These are phyloP conservation scores for Aurifilum marmelostoma DNA, from an alignment of 2,329 filamentous ascomycete genomes.

Conservation along the genomic window DNA sequence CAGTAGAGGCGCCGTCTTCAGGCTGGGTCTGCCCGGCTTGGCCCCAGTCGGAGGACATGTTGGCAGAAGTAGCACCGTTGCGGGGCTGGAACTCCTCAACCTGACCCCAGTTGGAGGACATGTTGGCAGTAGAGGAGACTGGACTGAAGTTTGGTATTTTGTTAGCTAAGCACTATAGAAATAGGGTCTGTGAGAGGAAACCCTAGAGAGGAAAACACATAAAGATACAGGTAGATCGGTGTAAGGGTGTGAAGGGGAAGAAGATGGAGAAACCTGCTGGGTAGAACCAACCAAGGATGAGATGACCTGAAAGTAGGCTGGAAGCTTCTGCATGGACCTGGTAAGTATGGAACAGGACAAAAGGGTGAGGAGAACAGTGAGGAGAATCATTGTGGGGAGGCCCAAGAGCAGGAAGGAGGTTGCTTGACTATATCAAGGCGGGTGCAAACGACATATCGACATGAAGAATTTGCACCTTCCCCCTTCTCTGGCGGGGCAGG, in stretches of 20 bases:
- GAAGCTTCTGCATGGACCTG: not conserved
- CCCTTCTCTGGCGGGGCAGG: not conserved
- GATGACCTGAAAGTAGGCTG: not conserved
- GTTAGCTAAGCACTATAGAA: not conserved
- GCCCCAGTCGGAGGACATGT: conserved; percentile 34
- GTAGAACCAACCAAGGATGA: not conserved
- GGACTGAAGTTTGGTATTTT: not conserved
- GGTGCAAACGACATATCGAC: not conserved
- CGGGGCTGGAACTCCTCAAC: conserved; percentile 5
- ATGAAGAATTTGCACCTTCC: too few species aligned
- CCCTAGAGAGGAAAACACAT: not conserved
- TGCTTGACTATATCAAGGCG: not conserved
- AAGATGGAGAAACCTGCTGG: too few species aligned
- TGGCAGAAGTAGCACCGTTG: too few species aligned
- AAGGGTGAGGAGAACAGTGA: not conserved
- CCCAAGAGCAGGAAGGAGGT: not conserved
- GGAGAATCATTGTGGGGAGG: not conserved
- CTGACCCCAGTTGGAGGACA: conserved; percentile 32
- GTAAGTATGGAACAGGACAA: not conserved
- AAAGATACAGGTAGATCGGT: not conserved
- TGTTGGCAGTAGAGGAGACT: conserved; percentile 24
- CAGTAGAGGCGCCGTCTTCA: too few species aligned
- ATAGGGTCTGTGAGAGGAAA: not conserved
- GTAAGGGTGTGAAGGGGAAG: not conserved
- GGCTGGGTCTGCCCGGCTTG: too few species aligned